A percentile compares a stretch with the other conserved stretches of the same genome.
phyloP scores from a whole-genome alignment of 2,329 filamentous ascomycete genomes.

The Clarireedia monteithiana region DNA sequence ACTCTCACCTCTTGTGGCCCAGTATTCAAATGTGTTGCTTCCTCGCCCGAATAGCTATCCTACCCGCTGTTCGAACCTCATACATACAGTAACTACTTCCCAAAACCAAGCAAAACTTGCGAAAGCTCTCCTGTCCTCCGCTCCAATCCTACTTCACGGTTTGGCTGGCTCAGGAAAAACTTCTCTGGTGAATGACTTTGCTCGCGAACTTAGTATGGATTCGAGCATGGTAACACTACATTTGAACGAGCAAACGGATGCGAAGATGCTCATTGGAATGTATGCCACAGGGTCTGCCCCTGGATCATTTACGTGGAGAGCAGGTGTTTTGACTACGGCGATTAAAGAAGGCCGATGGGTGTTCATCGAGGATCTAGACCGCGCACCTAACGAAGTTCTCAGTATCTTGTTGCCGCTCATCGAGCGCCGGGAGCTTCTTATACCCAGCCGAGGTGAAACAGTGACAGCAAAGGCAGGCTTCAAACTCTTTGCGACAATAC shows the following conservation, averaged over 20 bases:
- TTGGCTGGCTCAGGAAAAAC: constrained; percentile 88
- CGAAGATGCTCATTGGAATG: constrained; percentile 89
- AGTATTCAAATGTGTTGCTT: constrained; percentile 60
- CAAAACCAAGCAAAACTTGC: constrained; percentile 66
- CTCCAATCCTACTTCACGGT: constrained; percentile 75
- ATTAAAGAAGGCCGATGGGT: constrained; percentile 94
- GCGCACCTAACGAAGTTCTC: constrained; percentile 89
- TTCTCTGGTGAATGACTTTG: constrained; percentile 72
- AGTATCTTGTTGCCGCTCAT: constrained; percentile 89
- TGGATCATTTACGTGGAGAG: constrained; percentile 85
- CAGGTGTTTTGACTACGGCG: constrained; percentile 88
- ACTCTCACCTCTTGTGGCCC: constrained; percentile 53
- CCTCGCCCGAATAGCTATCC: constrained; percentile 50
- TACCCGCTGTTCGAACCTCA: constrained; percentile 43
- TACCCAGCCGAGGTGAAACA: constrained; percentile 80
- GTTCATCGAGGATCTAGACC: constrained; percentile 91
- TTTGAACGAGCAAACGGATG: constrained; percentile 96
- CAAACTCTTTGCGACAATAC: constrained; percentile 83
- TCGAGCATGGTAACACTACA: constrained; percentile 86
- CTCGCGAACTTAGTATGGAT: constrained; percentile 69
- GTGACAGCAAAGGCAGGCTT: constrained; percentile 80
- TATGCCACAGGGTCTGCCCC: constrained; percentile 85
- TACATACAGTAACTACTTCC: constrained; percentile 65
- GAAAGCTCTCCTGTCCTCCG: constrained; percentile 53
- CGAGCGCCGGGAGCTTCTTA: constrained; percentile 82